phyloP scores from a whole-genome alignment of 2,329 filamentous ascomycete genomes.

The Cercospora janseana region DNA sequence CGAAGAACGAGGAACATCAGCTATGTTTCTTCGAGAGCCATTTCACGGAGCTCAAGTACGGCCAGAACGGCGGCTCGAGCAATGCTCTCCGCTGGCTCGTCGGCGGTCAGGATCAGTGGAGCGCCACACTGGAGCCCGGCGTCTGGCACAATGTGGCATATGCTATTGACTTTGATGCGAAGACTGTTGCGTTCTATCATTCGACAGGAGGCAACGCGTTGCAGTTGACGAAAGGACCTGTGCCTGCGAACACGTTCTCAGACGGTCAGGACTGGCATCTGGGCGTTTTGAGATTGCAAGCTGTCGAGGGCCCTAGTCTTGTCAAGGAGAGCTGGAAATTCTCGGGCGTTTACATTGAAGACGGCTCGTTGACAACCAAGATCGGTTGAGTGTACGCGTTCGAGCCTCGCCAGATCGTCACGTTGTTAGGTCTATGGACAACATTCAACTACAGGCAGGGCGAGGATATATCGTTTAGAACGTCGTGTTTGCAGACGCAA shows the following conservation, averaged over 20 bases:
- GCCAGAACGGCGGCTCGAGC: slow-evolving; percentile 55
- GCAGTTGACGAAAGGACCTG: slow-evolving; percentile 58
- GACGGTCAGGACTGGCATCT: slow-evolving; percentile 73
- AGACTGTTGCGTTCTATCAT: slow-evolving; percentile 67
- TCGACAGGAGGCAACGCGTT: slow-evolving; percentile 61
- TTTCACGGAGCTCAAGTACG: slow-evolving; percentile 72
- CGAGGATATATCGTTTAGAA: no score
- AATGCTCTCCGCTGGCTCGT: slow-evolving; percentile 64
- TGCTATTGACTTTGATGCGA: slow-evolving; percentile 65
- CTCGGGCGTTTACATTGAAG: slow-evolving; percentile 69
- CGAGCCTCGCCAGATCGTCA: no score
- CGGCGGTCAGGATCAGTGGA: slow-evolving; percentile 61
- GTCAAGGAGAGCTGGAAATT: slow-evolving; percentile 67
- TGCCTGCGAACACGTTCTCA: slow-evolving; percentile 56
- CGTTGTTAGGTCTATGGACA: neutral
- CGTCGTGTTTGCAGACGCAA: no score
- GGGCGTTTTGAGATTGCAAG: slow-evolving; percentile 64
- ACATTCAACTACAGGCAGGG: no score
- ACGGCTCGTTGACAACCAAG: slow-evolving; percentile 42
- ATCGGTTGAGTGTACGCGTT: neutral
- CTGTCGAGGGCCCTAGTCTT: slow-evolving; percentile 52
- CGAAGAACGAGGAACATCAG: slow-evolving; percentile 65
- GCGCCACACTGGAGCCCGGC: slow-evolving; percentile 57
- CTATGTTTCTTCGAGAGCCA: slow-evolving; percentile 64
- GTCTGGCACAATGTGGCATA: slow-evolving; percentile 76